Base-by-base conservation (phyloP, 2,329 filamentous ascomycete species). In the Aspergillus pseudoterreus region DNA sequence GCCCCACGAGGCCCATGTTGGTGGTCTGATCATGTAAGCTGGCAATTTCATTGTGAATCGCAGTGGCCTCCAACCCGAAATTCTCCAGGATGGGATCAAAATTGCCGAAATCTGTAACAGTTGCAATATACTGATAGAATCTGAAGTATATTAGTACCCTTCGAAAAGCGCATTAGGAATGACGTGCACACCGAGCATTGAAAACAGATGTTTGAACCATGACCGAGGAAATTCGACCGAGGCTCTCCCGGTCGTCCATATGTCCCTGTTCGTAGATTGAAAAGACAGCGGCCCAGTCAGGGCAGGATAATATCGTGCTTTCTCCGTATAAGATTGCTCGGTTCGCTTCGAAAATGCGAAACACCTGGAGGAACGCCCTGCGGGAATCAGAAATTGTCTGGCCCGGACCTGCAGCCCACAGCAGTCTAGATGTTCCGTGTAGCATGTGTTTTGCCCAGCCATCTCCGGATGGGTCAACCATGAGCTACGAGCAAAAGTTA, bases 391-490 rank as follows among this genome's bases (percentile, higher is more conserved):
- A 19, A 15, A 50, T 22, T 14, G 19, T 38, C 33, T 41, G 30
- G 14, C 8, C 12, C 22, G 33, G 48, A 8, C 48, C 48, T 14
- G 42, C 43, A 21, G 45, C 12, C 43, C 46, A 43, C 1, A 50
- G 48, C n/a, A 50, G 48, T 21, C 43, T 12, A 15, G 48, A 45
- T 24, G 48, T 33, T 14, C 48, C 48, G 6, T 30, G 38, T n/a
- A 50, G 11, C 48, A 50, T 50, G 27, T 50, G 48, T 33, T 50
- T 50, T n/a, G 48, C 43, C 48, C 48, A 50, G 43, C 48, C 48
- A 15, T 50, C 43, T 6, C 48, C 48, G 14, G 48, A 50, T 39
- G 48, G 43, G 14, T 50, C 42, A 22, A 45, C 42, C 42, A 50
- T 50, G 14, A 50, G 22, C 48, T 50, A 45, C 10, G 21, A 21